These are phyloP conservation scores for Cryphonectria japonica DNA, from an alignment of 2,329 filamentous ascomycete species.

Conservation along the genomic window DNA sequence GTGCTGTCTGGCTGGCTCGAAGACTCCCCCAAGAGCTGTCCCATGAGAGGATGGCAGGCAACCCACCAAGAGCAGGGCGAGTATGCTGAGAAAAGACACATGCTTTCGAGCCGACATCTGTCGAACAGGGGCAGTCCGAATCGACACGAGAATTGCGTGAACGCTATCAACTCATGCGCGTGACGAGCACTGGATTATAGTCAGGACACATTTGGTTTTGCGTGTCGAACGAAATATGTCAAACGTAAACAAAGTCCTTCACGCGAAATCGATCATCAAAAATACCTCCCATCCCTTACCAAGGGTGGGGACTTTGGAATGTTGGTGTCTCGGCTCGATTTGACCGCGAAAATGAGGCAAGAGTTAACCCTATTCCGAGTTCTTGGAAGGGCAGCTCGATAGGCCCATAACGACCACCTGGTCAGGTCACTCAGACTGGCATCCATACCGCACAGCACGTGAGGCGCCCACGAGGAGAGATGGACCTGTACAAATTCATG, in stretches of 20 bases:
- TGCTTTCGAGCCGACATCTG: conserved; percentile 2
- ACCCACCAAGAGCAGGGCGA: neutral
- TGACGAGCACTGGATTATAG: neutral
- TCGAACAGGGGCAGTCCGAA: neutral
- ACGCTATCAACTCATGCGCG: neutral
- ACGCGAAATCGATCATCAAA: neutral
- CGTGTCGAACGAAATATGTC: neutral
- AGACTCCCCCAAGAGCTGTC: neutral
- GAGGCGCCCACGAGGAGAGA: neutral
- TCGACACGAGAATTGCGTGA: too few relatives aligned
- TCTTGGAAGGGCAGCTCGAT: neutral
- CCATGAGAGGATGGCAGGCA: neutral
- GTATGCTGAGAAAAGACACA: neutral
- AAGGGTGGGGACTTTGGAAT: neutral
- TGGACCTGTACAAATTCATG: neutral
- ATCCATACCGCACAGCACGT: neutral
- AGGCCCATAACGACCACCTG: neutral
- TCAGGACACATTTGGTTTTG: neutral
- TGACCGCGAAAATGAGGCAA: neutral
- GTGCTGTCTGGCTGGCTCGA: neutral
- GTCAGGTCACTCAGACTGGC: neutral
- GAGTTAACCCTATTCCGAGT: too few relatives aligned
- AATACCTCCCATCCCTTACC: neutral
- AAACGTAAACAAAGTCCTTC: neutral
- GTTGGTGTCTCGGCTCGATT: neutral